phyloP scores from a whole-genome alignment of 139 green algal genomes.

The Tetraselmis chui region DNA sequence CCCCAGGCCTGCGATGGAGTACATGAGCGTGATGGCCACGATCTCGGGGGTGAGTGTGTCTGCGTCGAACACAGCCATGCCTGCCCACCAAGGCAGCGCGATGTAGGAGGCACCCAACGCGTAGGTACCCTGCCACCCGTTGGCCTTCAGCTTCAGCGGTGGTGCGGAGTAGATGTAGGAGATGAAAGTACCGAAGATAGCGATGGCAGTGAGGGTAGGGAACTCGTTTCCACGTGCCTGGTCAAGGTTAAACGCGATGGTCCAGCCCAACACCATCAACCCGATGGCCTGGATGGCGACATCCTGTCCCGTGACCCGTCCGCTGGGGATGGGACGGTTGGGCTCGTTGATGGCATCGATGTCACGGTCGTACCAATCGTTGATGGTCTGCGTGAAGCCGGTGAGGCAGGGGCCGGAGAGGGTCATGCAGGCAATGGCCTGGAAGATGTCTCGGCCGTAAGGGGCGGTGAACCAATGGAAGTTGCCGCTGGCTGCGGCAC shows the following conservation, averaged over 20 bases:
- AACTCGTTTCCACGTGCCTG: constrained; percentile 59
- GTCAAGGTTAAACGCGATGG: constrained; percentile 75
- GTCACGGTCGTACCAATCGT: constrained; percentile 97
- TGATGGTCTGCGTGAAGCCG: constrained; percentile 98
- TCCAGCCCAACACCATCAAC: constrained; percentile 81
- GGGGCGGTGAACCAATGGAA: constrained; percentile 83
- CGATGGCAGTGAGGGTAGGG: constrained; percentile 63
- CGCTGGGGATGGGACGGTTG: constrained; percentile 86
- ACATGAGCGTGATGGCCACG: constrained; percentile 91
- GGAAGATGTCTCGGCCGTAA: constrained; percentile 12
- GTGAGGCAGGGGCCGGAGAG: constrained; percentile 93
- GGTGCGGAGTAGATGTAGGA: constrained; percentile 98
- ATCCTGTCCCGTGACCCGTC: neutral
- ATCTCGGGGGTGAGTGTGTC: constrained; percentile 77
- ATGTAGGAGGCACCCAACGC: constrained; percentile 94
- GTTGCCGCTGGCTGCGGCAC: constrained; percentile 85
- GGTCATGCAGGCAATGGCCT: constrained; percentile 80
- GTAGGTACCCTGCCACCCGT: constrained; percentile 92
- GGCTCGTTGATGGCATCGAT: constrained; percentile 99
- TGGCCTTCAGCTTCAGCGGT: constrained; percentile 96
- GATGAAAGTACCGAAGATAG: constrained; percentile 89
- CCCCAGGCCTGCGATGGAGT: constrained; percentile 93
- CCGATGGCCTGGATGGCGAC: neutral
- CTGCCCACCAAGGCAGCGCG: constrained; percentile 90
- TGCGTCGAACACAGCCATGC: constrained; percentile 40